Evolutionary conservation across 768 basidiomycete genomes (phyloP).

Genomic region (Phylloporus sp.): DNA sequence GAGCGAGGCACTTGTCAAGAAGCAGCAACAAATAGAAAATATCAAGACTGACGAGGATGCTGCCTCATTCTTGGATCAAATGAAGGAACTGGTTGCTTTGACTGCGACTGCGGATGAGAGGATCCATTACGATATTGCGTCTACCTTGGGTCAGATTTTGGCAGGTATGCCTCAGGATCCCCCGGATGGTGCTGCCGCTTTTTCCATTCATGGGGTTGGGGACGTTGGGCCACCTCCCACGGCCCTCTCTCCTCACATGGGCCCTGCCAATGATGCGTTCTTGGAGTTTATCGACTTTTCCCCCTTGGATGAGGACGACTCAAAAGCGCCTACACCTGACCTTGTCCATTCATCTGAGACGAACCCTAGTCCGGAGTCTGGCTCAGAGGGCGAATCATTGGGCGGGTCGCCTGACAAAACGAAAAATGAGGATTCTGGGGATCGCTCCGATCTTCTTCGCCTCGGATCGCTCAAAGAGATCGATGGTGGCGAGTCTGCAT

Average conservation of each 20-base stretch:
- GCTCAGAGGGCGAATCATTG: conserved; percentile 54
- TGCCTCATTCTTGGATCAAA: conserved; percentile 54
- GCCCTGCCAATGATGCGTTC: conserved; percentile 33
- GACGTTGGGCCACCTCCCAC: conserved; percentile 31
- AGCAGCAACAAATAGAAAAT: conserved; percentile 36
- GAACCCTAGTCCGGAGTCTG: conserved; percentile 74
- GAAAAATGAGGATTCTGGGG: conserved; percentile 49
- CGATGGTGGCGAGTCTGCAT: conserved; percentile 71
- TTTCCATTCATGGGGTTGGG: conserved; percentile 23
- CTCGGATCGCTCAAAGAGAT: conserved; percentile 65
- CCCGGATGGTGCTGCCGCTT: conserved; percentile 29
- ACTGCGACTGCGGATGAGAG: conserved; percentile 39
- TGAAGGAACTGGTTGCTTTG: conserved; percentile 61
- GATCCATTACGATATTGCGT: conserved; percentile 45
- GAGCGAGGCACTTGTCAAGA: conserved; percentile 46
- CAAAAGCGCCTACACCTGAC: conserved; percentile 74
- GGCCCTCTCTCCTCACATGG: conserved; percentile 34
- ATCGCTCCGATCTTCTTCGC: conserved; percentile 48
- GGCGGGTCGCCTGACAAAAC: conserved; percentile 46
- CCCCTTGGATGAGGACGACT: conserved; percentile 59
- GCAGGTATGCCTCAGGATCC: conserved; percentile 51
- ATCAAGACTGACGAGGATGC: conserved; percentile 70
- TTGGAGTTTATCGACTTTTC: conserved; percentile 70
- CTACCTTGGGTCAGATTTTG: conserved; percentile 60
- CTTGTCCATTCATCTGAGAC: conserved; percentile 67